Evolutionary conservation across 345 rosid genomes (phyloP), one percentile per base, ranked within the genome.

Genomic region (Lepidium didymum): DNA sequence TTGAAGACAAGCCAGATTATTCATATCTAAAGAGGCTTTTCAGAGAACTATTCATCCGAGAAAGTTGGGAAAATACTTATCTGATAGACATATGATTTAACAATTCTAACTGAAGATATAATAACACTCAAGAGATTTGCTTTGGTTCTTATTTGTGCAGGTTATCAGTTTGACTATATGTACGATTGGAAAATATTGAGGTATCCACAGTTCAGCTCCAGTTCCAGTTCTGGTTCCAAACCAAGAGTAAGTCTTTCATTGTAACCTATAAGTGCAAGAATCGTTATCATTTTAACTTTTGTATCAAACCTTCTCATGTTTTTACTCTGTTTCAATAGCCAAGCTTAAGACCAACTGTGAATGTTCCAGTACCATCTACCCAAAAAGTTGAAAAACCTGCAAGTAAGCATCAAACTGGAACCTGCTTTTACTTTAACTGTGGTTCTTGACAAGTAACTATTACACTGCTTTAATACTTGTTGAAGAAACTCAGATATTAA

Each of bases 1-100:
- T 94, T 77, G 99, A 94, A 76, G 96, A 91, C 77, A 91, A 89
- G 70, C 97, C 99, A 8, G 99, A 94, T 62, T 91, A 94, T 78
- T 84, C 99, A 38, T 94, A 91, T 81, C 78, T 94, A 82, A 89
- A 91, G 84, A 87, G 92, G 82, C 91, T 94, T 19, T 94, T 94
- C 79, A 82, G 96, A 18, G 99, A 94, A 34, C 81, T 94, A 64
- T 94, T 94, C 60, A 91, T 91, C 76, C 86, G 95, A 53, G 97
- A 91, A 85, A 86, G 99, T 94, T 59, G 21, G 52, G 5, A 15
- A 21, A n/a, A 29, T n/a, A 16, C 40, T 33, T 50, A 1, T 50
- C 25, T 19, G 0, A 0, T 72, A 57, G 31, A 51, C 27, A 12
- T 16, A 12, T 25, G 18, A 18, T 53, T 55, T 23, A 35, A 42